Evolutionary conservation across 2,329 filamentous ascomycete species (phyloP), one percentile per base, ranked within the genome.

Genomic region (Magnaporthiopsis poae): DNA sequence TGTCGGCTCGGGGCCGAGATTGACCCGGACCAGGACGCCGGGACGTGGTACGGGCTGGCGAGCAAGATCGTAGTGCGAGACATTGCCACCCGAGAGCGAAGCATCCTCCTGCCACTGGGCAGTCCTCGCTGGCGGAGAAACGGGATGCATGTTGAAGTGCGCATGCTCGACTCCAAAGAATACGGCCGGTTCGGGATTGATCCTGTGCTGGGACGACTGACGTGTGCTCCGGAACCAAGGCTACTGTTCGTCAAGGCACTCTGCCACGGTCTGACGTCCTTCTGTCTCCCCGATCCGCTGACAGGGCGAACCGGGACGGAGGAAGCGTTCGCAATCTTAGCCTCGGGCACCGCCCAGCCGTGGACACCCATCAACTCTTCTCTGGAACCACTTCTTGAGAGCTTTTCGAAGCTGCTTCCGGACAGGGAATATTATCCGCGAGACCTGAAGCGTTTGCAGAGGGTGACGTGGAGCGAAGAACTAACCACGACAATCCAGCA

Each of bases 281-380:
- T 82, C 39, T 70, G 81, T 0, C 52, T 89, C 0, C 81, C 84
- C 0, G 88, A 90, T 71, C 74, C 77, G 0, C 77, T 90, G 0
- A 89, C 86, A 0, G 75, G 79, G 0, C 77, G 80, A 0, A 89
- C 86, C 0, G 88, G 88, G 0, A 82, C 80, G 0, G 87, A 90
- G 70, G 86, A 89, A 72, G 81, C 85, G 0, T 67, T 86, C 0
- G 74, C 78, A 1, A 80, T 78, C 36, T 74, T 89, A 0, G 70
- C 73, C 2, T 84, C 84, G 0, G 84, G 81, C 0, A 73, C 74
- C 1, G 82, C 80, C 46, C 81, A 84, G 39, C 82, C 83, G 0
- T 86, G 82, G 82, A 71, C 66, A 0, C 75, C 78, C 0, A 61
- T 81, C 2, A 88, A 85, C 56, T 78, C 86, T 0, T 76, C 83